Percentiles rank a stretch among this genome's conserved stretches.
phyloP scores from a whole-genome alignment of 306 rosid genomes.

The Prunus armeniaca region DNA sequence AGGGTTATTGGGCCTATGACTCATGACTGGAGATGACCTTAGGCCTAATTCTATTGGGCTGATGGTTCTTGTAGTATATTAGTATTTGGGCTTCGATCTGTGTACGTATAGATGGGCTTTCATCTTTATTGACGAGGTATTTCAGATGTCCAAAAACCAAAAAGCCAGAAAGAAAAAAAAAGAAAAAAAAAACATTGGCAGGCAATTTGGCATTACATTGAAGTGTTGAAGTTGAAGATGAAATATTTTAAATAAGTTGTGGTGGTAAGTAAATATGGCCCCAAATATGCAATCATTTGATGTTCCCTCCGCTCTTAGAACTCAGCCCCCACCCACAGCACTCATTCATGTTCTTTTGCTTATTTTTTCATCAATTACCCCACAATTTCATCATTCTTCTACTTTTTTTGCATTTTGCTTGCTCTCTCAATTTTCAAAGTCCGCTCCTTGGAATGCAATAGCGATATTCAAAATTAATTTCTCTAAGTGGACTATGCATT shows the following conservation, averaged over 20 bases:
- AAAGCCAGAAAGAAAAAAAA: no score
- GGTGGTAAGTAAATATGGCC: not conserved
- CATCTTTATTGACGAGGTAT: no score
- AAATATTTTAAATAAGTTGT: not conserved
- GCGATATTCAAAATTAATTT: not conserved
- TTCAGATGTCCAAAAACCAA: no score
- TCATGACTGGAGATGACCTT: fast-evolving
- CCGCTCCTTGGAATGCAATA: not conserved
- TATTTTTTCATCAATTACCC: constrained; percentile 36
- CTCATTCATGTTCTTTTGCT: constrained; percentile 24
- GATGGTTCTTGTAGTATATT: no score
- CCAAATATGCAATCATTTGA: constrained; percentile 38
- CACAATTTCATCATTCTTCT: constrained; percentile 38
- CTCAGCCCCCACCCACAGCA: constrained; percentile 23
- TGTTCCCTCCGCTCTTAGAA: constrained; percentile 26
- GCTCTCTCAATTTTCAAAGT: not conserved
- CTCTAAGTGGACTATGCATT: not conserved
- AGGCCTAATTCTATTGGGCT: no score
- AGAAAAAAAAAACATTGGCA: no score
- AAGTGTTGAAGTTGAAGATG: not conserved
- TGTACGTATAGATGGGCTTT: no score
- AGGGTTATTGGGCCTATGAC: no score
- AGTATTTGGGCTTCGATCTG: no score
- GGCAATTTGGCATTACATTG: no score
- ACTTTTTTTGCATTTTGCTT: constrained; percentile 19